Evolutionary conservation across 2,329 filamentous ascomycete genomes (phyloP), one percentile per base, ranked within the genome.

Genomic region (Juglanconis oblonga): DNA sequence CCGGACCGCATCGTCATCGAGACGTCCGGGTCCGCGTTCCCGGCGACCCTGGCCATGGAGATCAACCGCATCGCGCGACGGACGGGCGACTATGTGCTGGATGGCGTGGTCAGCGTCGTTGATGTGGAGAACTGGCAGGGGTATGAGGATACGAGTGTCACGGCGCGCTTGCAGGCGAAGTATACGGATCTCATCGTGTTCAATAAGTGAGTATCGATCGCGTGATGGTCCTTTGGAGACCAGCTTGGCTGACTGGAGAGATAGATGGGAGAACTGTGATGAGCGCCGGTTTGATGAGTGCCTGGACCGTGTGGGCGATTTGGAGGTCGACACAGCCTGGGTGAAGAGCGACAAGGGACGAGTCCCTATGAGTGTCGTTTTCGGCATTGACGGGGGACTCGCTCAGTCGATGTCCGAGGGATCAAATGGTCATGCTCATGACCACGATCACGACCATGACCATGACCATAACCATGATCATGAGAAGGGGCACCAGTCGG

Each of bases 71-170:
- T 96, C 13, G 83, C 86, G 17, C 79, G 86, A n/a, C 86, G 91
- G 62, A 88, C 86, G 0, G 86, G 73, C 67, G 74, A 78, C 33
- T 97, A 92, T 69, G 81, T 85, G 5, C 83, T 97, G 1, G 93
- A 97, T 69, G 93, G 93, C 10, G 92, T 97, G 55, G 85, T 97
- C 64, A 91, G 87, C 67, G 92, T 97, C 29, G 87, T 97, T 61
- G 93, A 97, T 70, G 92, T 96, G 10, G 93, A 97, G 82, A 97
- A 97, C 71, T 97, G 92, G 92, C 79, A 87, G 69, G 93, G 93
- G 0, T 97, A 97, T 70, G 91, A 95, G 67, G 92, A 96, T 73
- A 96, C 90, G 31, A 92, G 88, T 61, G 94, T 91, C 70, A 97
- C 93, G 59, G 93, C 93, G 6, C 88, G 89, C 70, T 80, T 97